Evolutionary conservation across 306 rosid species (phyloP).

Genomic region (Rosa lucieae): DNA sequence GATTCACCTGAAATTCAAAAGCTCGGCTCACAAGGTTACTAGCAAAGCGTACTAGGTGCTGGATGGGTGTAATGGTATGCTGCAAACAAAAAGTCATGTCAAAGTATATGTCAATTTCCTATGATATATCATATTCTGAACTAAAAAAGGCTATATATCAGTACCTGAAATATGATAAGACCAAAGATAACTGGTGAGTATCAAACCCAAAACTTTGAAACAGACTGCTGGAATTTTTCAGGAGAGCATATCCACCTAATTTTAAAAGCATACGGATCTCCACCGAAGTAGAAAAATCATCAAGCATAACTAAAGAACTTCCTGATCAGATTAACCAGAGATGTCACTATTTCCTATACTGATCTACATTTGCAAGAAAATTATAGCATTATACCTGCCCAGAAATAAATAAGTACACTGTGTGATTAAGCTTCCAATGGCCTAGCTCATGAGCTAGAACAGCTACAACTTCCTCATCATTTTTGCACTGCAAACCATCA

Average conservation of each 20-base stretch:
- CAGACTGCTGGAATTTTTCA: conserved; percentile 78
- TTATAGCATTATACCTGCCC: conserved; percentile 63
- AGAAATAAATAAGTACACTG: conserved; percentile 76
- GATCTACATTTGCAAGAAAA: conserved; percentile 3
- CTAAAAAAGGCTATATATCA: neutral
- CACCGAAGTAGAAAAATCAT: conserved; percentile 18
- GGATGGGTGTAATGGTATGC: conserved; percentile 83
- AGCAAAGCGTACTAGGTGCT: conserved; percentile 79
- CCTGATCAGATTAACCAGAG: neutral
- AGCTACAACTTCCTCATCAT: conserved; percentile 87
- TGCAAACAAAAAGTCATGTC: conserved; percentile 42
- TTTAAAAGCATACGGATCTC: conserved; percentile 80
- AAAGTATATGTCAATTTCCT: neutral
- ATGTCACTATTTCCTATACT: neutral
- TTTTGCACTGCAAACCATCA: conserved; percentile 62
- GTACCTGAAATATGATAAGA: conserved; percentile 85
- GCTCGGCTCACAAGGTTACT: conserved; percentile 86
- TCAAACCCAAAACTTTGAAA: conserved; percentile 91
- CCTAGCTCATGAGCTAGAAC: conserved; percentile 96
- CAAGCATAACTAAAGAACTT: neutral
- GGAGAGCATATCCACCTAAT: conserved; percentile 90
- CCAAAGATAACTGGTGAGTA: conserved; percentile 90
- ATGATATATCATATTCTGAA: neutral
- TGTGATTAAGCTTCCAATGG: conserved; percentile 88
- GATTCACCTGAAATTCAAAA: conserved; percentile 81